Evolutionary conservation across 805 yeast genomes (phyloP), one percentile per base, ranked within the genome.

Genomic region (Pichia insulana): DNA sequence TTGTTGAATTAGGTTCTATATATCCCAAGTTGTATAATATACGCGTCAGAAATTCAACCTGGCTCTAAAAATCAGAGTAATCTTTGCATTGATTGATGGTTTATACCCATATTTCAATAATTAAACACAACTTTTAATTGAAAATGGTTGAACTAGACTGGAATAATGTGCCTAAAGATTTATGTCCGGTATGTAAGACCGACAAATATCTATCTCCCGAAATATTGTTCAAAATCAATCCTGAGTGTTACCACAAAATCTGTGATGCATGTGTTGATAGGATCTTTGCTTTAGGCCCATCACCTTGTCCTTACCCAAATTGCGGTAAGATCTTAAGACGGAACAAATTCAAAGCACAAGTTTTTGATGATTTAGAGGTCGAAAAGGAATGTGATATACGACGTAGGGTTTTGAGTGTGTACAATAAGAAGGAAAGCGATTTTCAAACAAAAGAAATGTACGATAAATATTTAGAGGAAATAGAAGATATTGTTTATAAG

Each of bases 131-230:
- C n/a, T n/a, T n/a, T n/a, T n/a, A n/a, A 22, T 13, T 3, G 16
- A 17, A 15, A 9, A 60, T 60, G 64, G 63, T 58, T 13, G 64
- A 61, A 30, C 36, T 60, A 37, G 64, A 61, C 37, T 61, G 65
- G 65, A 46, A 52, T 34, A 60, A 60, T 40, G 56, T 61, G 7
- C 65, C 65, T 3, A 57, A 57, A 42, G 65, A 61, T 41, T 43
- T 89, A 78, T 92, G 99, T 69, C 97, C 97, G 26, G 87, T 92
- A 55, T 92, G 99, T 71, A 87, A 90, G 64, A 87, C 97, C 37
- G 96, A 90, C 63, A 69, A 89, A 59, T 92, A 92, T 61, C 70
- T 92, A 47, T 86, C 95, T 36, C 97, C 97, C 20, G 87, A 89
- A 52, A 83, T 92, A 81, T 78, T 74, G 50, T 90, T 92, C 58